Base-by-base conservation (phyloP, 768 basidiomycete genomes). In the Albatrellus ellisii region DNA sequence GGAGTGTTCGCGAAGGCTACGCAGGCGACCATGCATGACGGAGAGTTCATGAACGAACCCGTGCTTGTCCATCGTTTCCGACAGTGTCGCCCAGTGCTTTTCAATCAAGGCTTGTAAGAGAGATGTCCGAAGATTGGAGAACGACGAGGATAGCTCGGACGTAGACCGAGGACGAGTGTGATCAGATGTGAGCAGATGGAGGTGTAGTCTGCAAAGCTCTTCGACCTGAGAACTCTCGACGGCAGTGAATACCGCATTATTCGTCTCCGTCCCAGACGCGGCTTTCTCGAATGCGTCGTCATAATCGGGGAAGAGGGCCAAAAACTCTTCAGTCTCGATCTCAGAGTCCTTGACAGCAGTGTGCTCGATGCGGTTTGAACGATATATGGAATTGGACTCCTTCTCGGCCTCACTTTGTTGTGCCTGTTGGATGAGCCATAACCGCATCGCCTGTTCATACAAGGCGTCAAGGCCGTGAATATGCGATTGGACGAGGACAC, bases 351-450 rank as follows among this genome's bases (percentile, higher is more conserved):
- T 71, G 8, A 68, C 57, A 22, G 68, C 68, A 22, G 69, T 62
- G 36, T 83, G 61, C 11, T 74, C 67, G 20, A 68, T 54, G 32
- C 67, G 67, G 28, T 69, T 74, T 36, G 67, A 66, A 20, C 82
- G 78, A 64, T 98, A 99, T 2, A 98, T 61, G 17, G 84, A 81
- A 21, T 71, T 73, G 0, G 78, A 72, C 10, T 74, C 75, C 20
- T 71, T 68, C 25, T 73, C 72, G n/a, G 61, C 66, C 47, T 83
- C 70, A 27, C 73, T 70, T 45, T 78, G 76, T 49, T 73, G 78
- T 24, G 77, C 74, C 20, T 76, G 75, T 50, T 95, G 85, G 32
- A 80, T 75, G 32, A 76, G 66, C 94, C 94, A 97, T 17, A 94
- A 68, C n/a, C 76, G 68, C 34, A 77, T 68, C 2, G 76, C 66